Base-by-base conservation (phyloP, 2,329 filamentous ascomycete species). In the Neonectria sp. region DNA sequence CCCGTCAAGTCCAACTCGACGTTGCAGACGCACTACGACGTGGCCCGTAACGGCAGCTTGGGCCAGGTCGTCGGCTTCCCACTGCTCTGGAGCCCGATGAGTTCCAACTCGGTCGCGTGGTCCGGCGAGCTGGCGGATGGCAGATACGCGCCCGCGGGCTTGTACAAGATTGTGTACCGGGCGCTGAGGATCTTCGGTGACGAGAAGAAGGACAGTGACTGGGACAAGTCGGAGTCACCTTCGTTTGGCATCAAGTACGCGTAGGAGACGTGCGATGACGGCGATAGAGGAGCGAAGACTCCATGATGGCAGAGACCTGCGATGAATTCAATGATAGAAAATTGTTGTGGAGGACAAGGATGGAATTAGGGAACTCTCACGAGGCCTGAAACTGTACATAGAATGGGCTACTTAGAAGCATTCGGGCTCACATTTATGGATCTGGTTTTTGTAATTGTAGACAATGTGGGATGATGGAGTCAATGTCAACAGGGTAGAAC, bases 101-200 rank as follows among this genome's bases (percentile, higher is more conserved):
- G 74, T 35, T 6, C 67, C 6, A 66, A 74, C 63, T 60, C 70
- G 6, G 43, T 76, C 6, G 58, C 64, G 0, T 90, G 85, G 81
- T 82, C 85, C 56, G 88, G 88, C 13, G 77, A 79, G 59, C 76
- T 89, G 6, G 78, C 79, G 0, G 81, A 84, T 11, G 86, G 86
- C 15, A 79, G 72, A 1, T 87, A 85, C 66, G 86, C 82, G 2
- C 83, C 86, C 0, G 79, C 81, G 0, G 88, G 87, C 12, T 72
- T 74, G 31, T 89, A 90, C 77, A 85, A 83, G 75, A 79, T 89
- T 56, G 79, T 79, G 1, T 79, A 88, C 33, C 82, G 82, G 63
- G 84, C 86, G 3, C 75, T 89, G 68, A 82, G 82, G 65, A 82
- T 89, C 65, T 87, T 86, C 72, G 87, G 87, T 6, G 80, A 89